Conservation (phyloP, 1,284 basidiomycete genomes). For the Ganoderma boninense region DNA sequence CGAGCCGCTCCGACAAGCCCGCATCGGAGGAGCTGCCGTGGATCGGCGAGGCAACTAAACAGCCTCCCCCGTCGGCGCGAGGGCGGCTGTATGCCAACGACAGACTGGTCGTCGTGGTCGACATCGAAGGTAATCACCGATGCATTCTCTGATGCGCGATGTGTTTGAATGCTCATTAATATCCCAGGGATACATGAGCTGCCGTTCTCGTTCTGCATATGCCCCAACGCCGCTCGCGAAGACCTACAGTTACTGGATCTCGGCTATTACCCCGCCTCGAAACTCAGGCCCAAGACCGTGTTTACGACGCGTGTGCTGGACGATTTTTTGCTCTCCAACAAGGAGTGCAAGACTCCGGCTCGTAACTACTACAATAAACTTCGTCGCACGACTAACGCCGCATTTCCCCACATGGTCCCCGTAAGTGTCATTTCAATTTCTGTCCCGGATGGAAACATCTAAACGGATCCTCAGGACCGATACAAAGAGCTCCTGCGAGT, state of each 20-base stretch:
- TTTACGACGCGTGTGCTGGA: constrained; percentile 25
- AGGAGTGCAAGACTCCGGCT: constrained; percentile 16
- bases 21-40: background rate
- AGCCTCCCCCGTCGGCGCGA: background rate
- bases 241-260: constrained; percentile 16
- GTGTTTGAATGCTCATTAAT: no score
- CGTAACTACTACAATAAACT: constrained; percentile 19
- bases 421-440: no score
- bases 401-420: constrained; percentile 19
- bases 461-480: no score
- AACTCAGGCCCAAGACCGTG: constrained; percentile 8
- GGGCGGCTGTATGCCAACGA: background rate
- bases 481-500: constrained; percentile 20
- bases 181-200: constrained; percentile 13
- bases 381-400: constrained; percentile 3
- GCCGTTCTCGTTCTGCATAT: background rate
- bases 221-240: background rate
- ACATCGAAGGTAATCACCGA: constrained; percentile 21
- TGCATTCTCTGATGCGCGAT: no score
- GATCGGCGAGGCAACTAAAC: background rate
- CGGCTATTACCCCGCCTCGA: constrained; percentile 5
- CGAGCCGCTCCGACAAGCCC: background rate
- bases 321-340: constrained; percentile 17
- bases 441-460: no score
- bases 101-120: constrained; percentile 17